A percentile compares a stretch with the other conserved stretches of the same genome.
phyloP scores from a whole-genome alignment of 208 protist species.

The Leishmania tarentolae region DNA sequence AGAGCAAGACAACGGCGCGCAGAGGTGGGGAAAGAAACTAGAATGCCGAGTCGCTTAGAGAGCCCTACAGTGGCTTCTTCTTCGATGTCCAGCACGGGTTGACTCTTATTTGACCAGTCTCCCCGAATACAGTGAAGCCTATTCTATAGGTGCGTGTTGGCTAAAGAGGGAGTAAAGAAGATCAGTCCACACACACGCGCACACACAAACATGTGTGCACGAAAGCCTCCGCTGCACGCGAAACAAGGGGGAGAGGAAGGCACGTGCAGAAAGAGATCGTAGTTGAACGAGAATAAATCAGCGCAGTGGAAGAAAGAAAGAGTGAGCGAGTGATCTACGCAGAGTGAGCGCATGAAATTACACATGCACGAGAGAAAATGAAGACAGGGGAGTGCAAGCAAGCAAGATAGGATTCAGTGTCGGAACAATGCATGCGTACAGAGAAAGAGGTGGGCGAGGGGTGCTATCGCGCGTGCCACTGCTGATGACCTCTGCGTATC shows the following conservation, averaged over 20 bases:
- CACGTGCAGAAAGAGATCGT: background rate
- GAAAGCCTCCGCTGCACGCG: background rate
- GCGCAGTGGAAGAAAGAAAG: background rate
- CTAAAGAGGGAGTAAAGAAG: background rate
- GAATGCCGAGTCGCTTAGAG: background rate
- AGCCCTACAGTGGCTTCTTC: background rate
- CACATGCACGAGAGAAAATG: background rate
- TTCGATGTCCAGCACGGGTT: background rate
- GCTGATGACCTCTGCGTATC: background rate
- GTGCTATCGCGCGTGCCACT: background rate
- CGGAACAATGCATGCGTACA: background rate
- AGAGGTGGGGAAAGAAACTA: background rate
- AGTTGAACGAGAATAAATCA: background rate
- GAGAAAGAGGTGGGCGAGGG: background rate
- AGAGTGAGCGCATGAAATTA: too few species aligned
- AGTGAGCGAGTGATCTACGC: background rate
- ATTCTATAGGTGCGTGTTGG: background rate
- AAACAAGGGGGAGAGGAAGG: background rate
- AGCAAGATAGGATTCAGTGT: background rate
- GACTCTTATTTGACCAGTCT: background rate
- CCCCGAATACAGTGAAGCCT: background rate
- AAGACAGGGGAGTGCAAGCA: background rate
- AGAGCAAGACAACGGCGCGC: background rate
- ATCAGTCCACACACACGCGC: background rate
- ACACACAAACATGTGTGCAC: background rate